Conservation (phyloP, 129 eudicot genomes). For the Heracleum sosnowskyi region DNA sequence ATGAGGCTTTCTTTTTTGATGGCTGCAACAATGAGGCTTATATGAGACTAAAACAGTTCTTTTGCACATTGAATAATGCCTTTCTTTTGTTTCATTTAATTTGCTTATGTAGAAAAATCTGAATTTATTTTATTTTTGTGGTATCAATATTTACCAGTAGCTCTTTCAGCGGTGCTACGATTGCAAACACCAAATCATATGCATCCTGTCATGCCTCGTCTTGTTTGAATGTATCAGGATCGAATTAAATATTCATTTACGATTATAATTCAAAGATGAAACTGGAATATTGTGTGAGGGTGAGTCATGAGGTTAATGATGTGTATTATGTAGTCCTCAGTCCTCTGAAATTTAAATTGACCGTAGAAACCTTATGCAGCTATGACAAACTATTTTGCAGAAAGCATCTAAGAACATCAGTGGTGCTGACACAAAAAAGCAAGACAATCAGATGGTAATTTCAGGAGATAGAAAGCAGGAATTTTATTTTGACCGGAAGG, state of each 20-base stretch:
- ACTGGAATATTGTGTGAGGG: not conserved
- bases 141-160: not conserved
- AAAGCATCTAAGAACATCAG: constrained; percentile 19
- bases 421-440: constrained; percentile 13
- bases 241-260: not conserved
- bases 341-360: not conserved
- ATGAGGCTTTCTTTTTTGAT: no score
- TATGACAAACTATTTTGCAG: constrained; percentile 27
- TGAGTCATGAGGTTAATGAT: not conserved
- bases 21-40: not conserved
- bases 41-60: not conserved
- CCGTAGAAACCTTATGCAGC: not conserved
- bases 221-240: not conserved
- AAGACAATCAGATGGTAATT: constrained; percentile 17
- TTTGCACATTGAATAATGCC: not conserved
- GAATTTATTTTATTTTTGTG: no score
- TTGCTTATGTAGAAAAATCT: not conserved
- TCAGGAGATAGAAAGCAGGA: constrained; percentile 13
- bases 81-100: no score
- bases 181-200: not conserved
- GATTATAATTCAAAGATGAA: not conserved
- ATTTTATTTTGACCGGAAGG: not conserved
- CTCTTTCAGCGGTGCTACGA: not conserved
- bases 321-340: no score
- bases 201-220: not conserved